Percentiles rank a stretch among this genome's conserved stretches.
These are phyloP conservation scores for Lecanosticta acicola DNA, from an alignment of 2,329 filamentous ascomycete genomes.

Conservation along the genomic window DNA sequence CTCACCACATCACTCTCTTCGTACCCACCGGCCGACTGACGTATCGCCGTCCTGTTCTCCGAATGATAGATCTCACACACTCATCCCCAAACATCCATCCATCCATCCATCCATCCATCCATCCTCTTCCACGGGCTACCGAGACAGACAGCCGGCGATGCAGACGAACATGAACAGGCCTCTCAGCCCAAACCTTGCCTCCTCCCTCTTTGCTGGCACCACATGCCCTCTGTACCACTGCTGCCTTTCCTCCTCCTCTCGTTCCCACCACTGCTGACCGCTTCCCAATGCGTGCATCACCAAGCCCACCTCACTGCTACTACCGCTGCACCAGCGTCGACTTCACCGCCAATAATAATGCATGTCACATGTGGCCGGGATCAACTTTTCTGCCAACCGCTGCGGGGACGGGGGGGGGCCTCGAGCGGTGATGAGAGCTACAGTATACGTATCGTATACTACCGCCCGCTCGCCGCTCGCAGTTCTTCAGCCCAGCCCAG, in stretches of 20 bases:
- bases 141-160: background rate
- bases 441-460: too few species aligned
- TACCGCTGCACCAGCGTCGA: background rate
- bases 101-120: background rate
- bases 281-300: background rate
- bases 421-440: too few species aligned
- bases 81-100: too few species aligned
- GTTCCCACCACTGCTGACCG: background rate
- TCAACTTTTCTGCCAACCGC: background rate
- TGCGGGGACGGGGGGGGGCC: too few species aligned
- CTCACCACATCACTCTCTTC: too few species aligned
- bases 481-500: too few species aligned
- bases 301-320: background rate
- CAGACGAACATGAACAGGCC: background rate
- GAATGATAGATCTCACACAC: too few species aligned
- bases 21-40: too few species aligned
- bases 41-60: too few species aligned
- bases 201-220: background rate
- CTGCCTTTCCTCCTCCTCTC: background rate
- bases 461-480: too few species aligned
- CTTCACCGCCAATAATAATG: background rate
- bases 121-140: background rate
- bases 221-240: background rate
- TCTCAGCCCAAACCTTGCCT: background rate
- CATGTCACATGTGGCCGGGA: background rate